These are phyloP conservation scores for Eutypella sp. DNA, from an alignment of 2,329 filamentous ascomycete species.

Conservation along the genomic window DNA sequence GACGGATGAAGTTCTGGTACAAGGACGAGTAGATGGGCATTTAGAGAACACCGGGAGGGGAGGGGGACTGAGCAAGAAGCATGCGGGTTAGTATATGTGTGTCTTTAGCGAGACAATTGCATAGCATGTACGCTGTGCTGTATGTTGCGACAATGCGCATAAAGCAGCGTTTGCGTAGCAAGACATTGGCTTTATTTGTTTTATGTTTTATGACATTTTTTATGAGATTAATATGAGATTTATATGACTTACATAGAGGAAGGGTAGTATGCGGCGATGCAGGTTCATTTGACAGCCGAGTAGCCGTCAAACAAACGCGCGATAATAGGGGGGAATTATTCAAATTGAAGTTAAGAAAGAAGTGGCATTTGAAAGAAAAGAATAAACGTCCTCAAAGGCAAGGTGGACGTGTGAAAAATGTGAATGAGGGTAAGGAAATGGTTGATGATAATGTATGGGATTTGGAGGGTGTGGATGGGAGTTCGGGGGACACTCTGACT, in stretches of 20 bases:
- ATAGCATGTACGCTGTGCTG: conserved; percentile 10
- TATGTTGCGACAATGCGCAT: not conserved
- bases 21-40: conserved; percentile 75
- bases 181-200: too few species aligned
- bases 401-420: not conserved
- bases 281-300: conserved; percentile 97
- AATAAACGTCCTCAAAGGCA: conserved; percentile 5
- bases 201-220: too few species aligned
- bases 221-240: too few species aligned
- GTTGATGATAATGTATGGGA: not conserved
- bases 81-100: conserved; percentile 15
- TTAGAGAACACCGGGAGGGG: conserved; percentile 71
- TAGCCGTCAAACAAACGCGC: conserved; percentile 92
- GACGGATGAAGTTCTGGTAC: conserved; percentile 83
- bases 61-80: conserved; percentile 42
- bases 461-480: not conserved
- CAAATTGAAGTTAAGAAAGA: conserved; percentile 7
- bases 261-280: conserved; percentile 61
- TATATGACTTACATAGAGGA: conserved; percentile 61
- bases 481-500: too few species aligned
- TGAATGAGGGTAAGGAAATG: not conserved
- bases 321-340: conserved; percentile 22
- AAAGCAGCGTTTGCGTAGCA: not conserved
- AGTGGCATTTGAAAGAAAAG: conserved; percentile 10
- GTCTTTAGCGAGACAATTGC: too few species aligned